These are phyloP conservation scores for Martensiomyces pterosporus DNA, from an alignment of 192 early-diverging fungal species.

Conservation along the genomic window DNA sequence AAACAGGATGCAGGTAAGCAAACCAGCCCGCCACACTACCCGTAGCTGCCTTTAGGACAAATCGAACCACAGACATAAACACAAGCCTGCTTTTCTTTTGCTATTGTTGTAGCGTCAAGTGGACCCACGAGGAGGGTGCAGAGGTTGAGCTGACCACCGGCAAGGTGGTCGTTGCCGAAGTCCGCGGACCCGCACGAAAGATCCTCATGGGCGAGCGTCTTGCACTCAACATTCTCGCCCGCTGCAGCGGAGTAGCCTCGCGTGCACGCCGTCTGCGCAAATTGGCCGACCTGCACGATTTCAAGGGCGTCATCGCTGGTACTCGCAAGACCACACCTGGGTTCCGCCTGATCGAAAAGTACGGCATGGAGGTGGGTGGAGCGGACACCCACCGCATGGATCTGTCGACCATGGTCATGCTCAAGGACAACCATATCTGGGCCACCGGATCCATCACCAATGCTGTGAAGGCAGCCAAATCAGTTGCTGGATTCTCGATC, in stretches of 20 bases:
- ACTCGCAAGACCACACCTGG: conserved; percentile 98
- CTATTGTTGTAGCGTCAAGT: conserved; percentile 63
- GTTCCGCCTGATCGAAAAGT: conserved; percentile 96
- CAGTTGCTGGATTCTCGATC: conserved; percentile 83
- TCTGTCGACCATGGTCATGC: conserved; percentile 97
- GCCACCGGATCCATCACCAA: conserved; percentile 84
- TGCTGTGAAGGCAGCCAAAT: conserved; percentile 77
- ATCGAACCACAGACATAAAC: too few relatives aligned
- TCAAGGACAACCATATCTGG: conserved; percentile 99
- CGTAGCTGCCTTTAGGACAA: too few relatives aligned
- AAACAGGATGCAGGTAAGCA: conserved; percentile 79
- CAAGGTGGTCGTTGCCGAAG: conserved; percentile 64
- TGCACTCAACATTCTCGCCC: conserved; percentile 90
- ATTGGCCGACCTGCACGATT: conserved; percentile 67
- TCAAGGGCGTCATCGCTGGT: conserved; percentile 85
- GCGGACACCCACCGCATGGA: conserved; percentile 97
- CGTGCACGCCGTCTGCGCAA: conserved; percentile 42
- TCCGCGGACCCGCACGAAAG: conserved; percentile 75
- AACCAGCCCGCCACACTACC: too few relatives aligned
- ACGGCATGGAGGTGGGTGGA: conserved; percentile 95
- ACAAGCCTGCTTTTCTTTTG: too few relatives aligned
- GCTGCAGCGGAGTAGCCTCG: conserved; percentile 91
- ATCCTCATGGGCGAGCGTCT: conserved; percentile 90
- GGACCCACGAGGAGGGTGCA: conserved; percentile 78
- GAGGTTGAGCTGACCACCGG: conserved; percentile 66